Base-by-base conservation (phyloP, 2,329 filamentous ascomycete species). In the Colletotrichum gigasporum region DNA sequence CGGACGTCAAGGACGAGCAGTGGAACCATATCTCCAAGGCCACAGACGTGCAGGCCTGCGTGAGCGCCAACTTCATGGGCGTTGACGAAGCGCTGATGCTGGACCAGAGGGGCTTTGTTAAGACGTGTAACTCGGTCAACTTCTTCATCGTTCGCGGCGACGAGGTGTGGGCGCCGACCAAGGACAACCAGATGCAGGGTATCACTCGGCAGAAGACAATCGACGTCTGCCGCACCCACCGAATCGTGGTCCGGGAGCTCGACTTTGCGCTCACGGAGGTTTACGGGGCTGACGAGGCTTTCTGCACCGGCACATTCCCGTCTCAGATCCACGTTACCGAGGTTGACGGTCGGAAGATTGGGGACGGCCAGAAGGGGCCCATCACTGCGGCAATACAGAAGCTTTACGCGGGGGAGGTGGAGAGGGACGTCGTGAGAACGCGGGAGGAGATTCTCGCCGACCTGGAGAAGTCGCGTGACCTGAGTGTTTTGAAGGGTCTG, bases 1-100 rank as follows among this genome's bases (percentile, higher is more conserved):
- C 72, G 2, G 72, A 74, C 44, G 72, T 74, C 51, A 74, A 74
- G 48, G 72, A 74, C 48, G 72, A 74, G 66, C 70, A 71, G 58
- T 74, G 72, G 72, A 74, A 74, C 37, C 72, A 74, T 65, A 72
- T 74, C 35, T 72, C 71, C 42, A 74, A 74, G 34, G 72, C 71
- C n/a, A 74, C 72, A 0, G 72, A 74, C 34, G 71, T 74, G 8
- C 71, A 74, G 42, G 72, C 72, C 2, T 74, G 72, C 51, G 71
- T 73, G 51, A 69, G 67, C 41, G 72, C 72, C 42, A 72, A 72
- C 42, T 59, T 71, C 8, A 73, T 73, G 72, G 69, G 68, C 12
- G 72, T 73, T 5, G 72, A 74, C 52, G 72, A 74, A 56, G 72
- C 72, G 5, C 63, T 74, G 3, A 74, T 73, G 72, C 67, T 75